A percentile compares a stretch with the other conserved stretches of the same genome.
These are phyloP conservation scores for Magnolia kwangsiensis DNA, from an alignment of 164 flowering plant genomes.

Conservation along the genomic window DNA sequence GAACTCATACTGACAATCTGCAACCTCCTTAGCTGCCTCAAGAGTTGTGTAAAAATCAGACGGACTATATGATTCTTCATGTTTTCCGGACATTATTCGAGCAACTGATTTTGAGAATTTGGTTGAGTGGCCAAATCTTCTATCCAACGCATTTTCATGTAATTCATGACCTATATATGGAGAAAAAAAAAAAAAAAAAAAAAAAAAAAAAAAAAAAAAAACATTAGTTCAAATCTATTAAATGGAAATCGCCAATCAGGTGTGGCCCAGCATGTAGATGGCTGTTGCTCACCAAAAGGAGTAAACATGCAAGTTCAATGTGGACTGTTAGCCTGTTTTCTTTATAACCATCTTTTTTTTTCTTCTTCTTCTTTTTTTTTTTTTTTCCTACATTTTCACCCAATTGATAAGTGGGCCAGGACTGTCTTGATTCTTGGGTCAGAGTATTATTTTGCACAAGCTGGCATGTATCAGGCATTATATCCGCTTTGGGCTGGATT, in stretches of 20 bases:
- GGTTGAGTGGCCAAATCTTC: slow-evolving; percentile 33
- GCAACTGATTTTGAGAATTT: slow-evolving; percentile 30
- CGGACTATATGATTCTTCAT: neutral
- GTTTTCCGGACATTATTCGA: neutral
- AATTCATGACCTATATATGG: neutral
- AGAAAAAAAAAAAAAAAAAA: no score
- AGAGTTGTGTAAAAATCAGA: slow-evolving; percentile 21
- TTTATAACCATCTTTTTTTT: no score
- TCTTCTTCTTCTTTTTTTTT: no score
- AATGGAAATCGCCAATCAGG: neutral
- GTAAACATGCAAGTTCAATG: no score
- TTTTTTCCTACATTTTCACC: no score
- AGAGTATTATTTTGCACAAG: no score
- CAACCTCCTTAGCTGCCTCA: slow-evolving; percentile 39
- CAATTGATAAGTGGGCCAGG: no score
- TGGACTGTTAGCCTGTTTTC: neutral
- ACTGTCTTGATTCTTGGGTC: no score
- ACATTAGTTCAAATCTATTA: neutral
- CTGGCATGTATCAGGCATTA: no score
- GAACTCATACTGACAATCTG: slow-evolving; percentile 40
- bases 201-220: no score
- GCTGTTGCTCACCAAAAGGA: neutral
- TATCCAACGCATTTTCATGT: neutral
- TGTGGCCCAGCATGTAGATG: neutral
- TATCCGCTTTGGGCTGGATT: no score